Base-by-base conservation (phyloP, 2,329 filamentous ascomycete species). In the Verruconis gallopava region DNA sequence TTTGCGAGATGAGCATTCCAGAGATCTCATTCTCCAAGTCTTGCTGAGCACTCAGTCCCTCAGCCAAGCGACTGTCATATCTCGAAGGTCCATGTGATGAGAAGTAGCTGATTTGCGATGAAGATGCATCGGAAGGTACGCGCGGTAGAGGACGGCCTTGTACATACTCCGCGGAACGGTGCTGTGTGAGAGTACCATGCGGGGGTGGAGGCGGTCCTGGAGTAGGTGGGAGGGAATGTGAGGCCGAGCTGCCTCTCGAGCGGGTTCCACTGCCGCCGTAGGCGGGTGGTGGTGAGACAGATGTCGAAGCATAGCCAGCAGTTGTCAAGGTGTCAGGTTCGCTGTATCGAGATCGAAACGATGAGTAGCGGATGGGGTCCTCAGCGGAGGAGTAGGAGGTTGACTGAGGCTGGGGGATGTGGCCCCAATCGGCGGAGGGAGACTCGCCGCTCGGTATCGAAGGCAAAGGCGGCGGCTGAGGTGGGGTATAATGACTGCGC, bases 111-210 rank as follows among this genome's bases (percentile, higher is more conserved):
- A 62, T 59, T 32, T 63, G 60, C 20, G 59, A 57, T 43, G 54
- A 52, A 11, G 53, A 52, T 50, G 48, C 47, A 37, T 68, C 65
- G 2, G 61, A 61, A 21, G 73, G 73, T 6, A 70, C 68, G 0
- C 72, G 72, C 2, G 75, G 75, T n/a, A 77, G 61, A 22, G 75
- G 74, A 18, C 75, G 63, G 5, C 70, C 57, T 37, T 72, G 68
- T 5, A 71, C 73, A 54, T 78, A 73, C 42, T 72, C 67, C 17
- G 41, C 65, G 69, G 5, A 70, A 73, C 47, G 69, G 66, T 2
- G 64, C 67, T 48, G 63, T 43, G 68, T 63, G 13, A 69, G 69
- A 1, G 65, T 66, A 28, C 51, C 49, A 46, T 69, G 60, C 19
- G 64, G 63, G 2, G 67, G 63, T 20, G 60, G 61, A n/a, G 71